Percentiles rank a stretch among this genome's conserved stretches.
Conservation (phyloP, 2,329 filamentous ascomycete species). For the Colletotrichum magnum region DNA sequence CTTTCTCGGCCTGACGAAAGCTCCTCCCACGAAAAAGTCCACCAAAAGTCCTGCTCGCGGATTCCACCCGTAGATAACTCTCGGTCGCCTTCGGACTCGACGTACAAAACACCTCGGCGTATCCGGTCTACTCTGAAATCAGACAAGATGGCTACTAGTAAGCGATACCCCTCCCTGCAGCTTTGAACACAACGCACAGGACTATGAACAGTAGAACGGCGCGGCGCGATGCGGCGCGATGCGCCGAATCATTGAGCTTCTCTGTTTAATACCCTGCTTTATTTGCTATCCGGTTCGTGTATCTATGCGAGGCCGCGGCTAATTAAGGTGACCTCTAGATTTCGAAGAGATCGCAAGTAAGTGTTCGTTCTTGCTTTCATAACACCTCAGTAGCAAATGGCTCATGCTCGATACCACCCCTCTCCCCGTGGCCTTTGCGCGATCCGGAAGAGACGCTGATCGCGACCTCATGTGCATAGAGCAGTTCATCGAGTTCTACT, state of each 20-base stretch:
- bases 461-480: constrained; percentile 62
- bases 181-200: neutral
- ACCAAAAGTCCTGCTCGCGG: constrained; percentile 14
- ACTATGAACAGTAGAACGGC: neutral
- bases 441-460: constrained; percentile 19
- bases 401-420: neutral
- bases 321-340: constrained; percentile 48
- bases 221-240: neutral
- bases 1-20: constrained; percentile 33
- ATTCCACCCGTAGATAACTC: constrained; percentile 13
- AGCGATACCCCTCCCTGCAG: constrained; percentile 2
- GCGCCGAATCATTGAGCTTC: neutral
- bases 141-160: constrained; percentile 39
- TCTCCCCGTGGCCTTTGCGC: neutral
- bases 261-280: neutral
- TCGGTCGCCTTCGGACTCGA: neutral
- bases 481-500: constrained; percentile 93
- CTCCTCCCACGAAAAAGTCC: constrained; percentile 27
- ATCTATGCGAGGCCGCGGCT: neutral
- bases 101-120: neutral
- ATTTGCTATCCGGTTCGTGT: neutral
- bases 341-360: constrained; percentile 64
- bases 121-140: constrained; percentile 16
- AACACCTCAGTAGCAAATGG: neutral
- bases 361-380: constrained; percentile 43